Evolutionary conservation across 768 basidiomycete species (phyloP).

Genomic region (Termitomyces sp.): DNA sequence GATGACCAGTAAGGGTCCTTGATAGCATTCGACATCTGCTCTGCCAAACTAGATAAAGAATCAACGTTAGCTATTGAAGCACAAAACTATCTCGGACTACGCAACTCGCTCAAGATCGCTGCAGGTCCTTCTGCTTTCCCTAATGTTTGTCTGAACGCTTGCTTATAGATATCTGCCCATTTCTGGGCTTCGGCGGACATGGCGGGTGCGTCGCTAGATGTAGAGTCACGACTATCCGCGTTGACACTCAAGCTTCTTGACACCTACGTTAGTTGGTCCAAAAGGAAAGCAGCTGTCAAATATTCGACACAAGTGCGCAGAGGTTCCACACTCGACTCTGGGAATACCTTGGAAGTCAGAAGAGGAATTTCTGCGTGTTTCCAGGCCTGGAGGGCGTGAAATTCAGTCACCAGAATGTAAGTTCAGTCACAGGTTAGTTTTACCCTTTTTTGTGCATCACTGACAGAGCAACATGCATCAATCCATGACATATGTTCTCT

Average conservation of each 20-base stretch:
- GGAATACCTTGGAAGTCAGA: slow-evolving; percentile 4
- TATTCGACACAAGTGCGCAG: slow-evolving; percentile 4
- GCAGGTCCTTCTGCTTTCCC: no score
- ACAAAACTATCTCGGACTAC: no score
- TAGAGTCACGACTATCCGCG: not conserved
- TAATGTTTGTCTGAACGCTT: no score
- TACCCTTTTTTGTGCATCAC: slow-evolving; percentile 7
- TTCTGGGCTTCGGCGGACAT: no score
- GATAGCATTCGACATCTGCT: no score
- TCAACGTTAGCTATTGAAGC: no score
- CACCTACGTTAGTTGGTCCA: slow-evolving; percentile 9
- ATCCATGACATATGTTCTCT: slow-evolving; percentile 5
- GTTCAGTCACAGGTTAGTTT: not conserved
- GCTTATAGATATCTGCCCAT: no score
- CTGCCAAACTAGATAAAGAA: no score
- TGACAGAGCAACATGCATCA: not conserved
- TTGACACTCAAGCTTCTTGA: no score
- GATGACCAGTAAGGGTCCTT: no score
- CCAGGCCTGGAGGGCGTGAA: not conserved
- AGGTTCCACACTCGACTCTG: not conserved
- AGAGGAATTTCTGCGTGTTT: slow-evolving; percentile 4
- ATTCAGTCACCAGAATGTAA: no score
- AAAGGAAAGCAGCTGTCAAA: slow-evolving; percentile 3
- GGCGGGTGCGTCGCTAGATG: slow-evolving; percentile 5
- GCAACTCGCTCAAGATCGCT: no score